These are phyloP conservation scores for Jacaranda mimosifolia DNA, from an alignment of 257 asterid genomes.

Conservation along the genomic window DNA sequence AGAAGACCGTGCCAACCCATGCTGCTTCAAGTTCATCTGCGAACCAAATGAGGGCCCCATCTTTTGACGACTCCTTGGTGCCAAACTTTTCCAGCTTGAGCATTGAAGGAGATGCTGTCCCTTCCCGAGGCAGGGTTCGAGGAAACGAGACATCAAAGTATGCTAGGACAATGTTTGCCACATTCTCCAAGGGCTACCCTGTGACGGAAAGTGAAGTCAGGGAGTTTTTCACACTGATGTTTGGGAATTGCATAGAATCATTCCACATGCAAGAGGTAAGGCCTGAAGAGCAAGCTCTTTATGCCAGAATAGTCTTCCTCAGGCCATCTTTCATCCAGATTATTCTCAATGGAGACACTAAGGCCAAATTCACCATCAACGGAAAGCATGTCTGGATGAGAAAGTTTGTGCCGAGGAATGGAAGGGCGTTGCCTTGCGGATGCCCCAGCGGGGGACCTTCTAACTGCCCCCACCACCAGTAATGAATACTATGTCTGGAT, in stretches of 20 bases:
- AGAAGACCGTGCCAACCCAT: neutral
- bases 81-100: conserved; percentile 35
- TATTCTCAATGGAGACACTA: conserved; percentile 54
- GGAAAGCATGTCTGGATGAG: conserved; percentile 83
- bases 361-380: conserved; percentile 62
- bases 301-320: conserved; percentile 57
- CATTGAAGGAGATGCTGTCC: neutral
- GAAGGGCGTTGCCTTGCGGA: conserved; percentile 25
- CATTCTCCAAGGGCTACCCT: conserved; percentile 76
- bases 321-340: conserved; percentile 26
- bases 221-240: conserved; percentile 45
- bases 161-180: conserved; percentile 64
- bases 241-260: conserved; percentile 62
- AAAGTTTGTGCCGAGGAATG: conserved; percentile 46
- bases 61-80: conserved; percentile 15
- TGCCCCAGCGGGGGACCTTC: conserved; percentile 15
- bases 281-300: conserved; percentile 57
- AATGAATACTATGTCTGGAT: neutral
- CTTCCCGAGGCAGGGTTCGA: neutral
- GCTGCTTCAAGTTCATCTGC: conserved; percentile 2
- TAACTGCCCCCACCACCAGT: conserved; percentile 22
- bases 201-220: conserved; percentile 58
- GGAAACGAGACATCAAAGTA: conserved; percentile 26
- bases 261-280: conserved; percentile 61
- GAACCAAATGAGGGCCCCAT: neutral